phyloP scores from a whole-genome alignment of 192 early-diverging fungal species.

The Backusella sp. region DNA sequence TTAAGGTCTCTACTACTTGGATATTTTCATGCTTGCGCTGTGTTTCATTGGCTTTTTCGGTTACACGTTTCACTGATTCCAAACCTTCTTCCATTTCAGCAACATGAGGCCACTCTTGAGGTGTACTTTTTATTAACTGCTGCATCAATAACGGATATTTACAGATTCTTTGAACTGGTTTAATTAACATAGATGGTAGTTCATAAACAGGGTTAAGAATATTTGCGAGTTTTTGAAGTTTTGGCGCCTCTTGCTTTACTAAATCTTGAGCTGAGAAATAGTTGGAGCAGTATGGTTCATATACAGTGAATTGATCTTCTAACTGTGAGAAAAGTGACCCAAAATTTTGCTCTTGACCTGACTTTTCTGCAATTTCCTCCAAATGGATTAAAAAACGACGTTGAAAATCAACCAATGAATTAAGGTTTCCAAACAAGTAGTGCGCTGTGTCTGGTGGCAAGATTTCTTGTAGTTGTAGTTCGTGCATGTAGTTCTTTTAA shows the following conservation, averaged over 20 bases:
- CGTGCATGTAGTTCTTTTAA: constrained; percentile 64
- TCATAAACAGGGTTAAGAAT: constrained; percentile 83
- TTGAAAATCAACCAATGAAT: constrained; percentile 94
- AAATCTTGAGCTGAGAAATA: constrained; percentile 75
- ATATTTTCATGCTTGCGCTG: constrained; percentile 88
- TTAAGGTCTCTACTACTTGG: constrained; percentile 74
- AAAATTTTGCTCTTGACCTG: constrained; percentile 82
- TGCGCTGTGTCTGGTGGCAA: constrained; percentile 77
- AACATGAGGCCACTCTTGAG: constrained; percentile 55
- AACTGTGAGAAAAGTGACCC: constrained; percentile 84
- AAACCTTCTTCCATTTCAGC: constrained; percentile 72
- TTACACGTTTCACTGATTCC: constrained; percentile 78
- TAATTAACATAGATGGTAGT: constrained; percentile 91
- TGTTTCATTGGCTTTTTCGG: constrained; percentile 88
- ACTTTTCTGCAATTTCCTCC: constrained; percentile 73
- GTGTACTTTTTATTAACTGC: constrained; percentile 65
- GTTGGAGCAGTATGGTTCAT: constrained; percentile 94
- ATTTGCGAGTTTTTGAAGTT: constrained; percentile 60
- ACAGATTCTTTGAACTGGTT: constrained; percentile 97
- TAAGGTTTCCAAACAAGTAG: constrained; percentile 90
- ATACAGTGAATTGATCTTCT: constrained; percentile 80
- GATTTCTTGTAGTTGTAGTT: constrained; percentile 67
- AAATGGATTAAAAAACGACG: constrained; percentile 89
- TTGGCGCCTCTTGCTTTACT: constrained; percentile 60
- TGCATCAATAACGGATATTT: constrained; percentile 93